Percentiles rank a stretch among this genome's conserved stretches.
These are phyloP conservation scores for Tylopilus cervinicoccineus DNA, from an alignment of 768 basidiomycete genomes.

Conservation along the genomic window DNA sequence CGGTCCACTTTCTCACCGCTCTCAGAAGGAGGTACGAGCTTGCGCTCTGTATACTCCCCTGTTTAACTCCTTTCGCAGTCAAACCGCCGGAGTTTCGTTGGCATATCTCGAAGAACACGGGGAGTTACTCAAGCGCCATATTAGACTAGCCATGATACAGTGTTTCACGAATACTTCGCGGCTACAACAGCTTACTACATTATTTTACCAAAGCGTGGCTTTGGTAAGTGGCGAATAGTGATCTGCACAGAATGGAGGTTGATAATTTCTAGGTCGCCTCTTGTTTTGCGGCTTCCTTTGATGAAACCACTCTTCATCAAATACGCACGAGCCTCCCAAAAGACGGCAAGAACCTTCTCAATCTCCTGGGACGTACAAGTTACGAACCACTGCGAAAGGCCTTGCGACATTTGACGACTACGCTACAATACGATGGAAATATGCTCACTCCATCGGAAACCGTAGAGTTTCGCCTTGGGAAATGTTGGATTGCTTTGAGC, in stretches of 20 bases:
- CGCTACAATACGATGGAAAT: slow-evolving; percentile 19
- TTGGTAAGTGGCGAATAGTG: slow-evolving; percentile 34
- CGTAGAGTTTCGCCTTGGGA: slow-evolving; percentile 37
- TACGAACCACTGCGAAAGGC: slow-evolving; percentile 35
- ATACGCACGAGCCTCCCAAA: slow-evolving; percentile 6
- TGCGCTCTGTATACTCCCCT: neutral
- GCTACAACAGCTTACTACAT: slow-evolving; percentile 37
- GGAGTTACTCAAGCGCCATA: slow-evolving; percentile 35
- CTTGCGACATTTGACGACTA: slow-evolving; percentile 28
- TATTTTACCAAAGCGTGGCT: slow-evolving; percentile 40
- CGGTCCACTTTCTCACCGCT: slow-evolving; percentile 37
- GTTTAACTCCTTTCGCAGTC: slow-evolving; percentile 31
- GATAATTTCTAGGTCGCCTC: slow-evolving; percentile 32
- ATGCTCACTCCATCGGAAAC: slow-evolving; percentile 13
- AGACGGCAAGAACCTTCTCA: slow-evolving; percentile 19
- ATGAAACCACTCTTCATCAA: slow-evolving; percentile 18
- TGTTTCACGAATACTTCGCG: slow-evolving; percentile 37
- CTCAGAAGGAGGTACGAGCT: slow-evolving; percentile 39
- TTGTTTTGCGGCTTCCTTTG: slow-evolving; percentile 43
- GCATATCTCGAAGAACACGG: slow-evolving; percentile 38
- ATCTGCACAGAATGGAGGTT: neutral
- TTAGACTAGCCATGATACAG: slow-evolving; percentile 36
- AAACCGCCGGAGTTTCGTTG: slow-evolving; percentile 39
- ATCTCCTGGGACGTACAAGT: slow-evolving; percentile 31
- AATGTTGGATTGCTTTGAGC: slow-evolving; percentile 58